Conservation (phyloP, 176 grass and related monocot species). For the Saccharum officinarum region DNA sequence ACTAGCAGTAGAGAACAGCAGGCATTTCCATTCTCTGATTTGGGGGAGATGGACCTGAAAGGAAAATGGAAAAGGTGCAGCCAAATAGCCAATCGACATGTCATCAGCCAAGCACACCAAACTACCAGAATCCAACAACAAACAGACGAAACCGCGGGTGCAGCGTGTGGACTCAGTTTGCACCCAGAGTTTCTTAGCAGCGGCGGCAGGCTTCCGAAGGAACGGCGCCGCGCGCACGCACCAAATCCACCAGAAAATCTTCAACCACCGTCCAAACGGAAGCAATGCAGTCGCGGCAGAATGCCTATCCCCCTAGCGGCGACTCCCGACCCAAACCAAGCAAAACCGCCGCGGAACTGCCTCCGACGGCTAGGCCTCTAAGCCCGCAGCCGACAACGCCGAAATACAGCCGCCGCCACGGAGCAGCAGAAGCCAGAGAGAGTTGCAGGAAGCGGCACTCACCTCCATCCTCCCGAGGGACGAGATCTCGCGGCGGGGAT, state of each 20-base stretch:
- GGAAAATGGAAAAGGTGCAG: background rate
- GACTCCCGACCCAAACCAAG: background rate
- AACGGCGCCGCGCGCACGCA: background rate
- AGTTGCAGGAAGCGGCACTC: background rate
- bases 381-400: background rate
- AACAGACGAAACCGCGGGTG: background rate
- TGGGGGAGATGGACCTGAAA: background rate
- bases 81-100: background rate
- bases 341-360: background rate
- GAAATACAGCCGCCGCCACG: background rate
- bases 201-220: background rate
- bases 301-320: background rate
- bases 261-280: background rate
- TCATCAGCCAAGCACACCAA: background rate
- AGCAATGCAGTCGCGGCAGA: background rate
- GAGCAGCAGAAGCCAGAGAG: background rate
- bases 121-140: background rate
- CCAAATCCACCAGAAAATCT: background rate
- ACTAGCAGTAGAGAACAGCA: background rate
- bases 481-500: conserved; percentile 26
- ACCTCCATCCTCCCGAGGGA: conserved; percentile 44
- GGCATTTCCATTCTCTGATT: background rate
- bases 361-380: background rate
- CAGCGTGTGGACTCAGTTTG: background rate
- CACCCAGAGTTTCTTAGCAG: background rate